Conservation (phyloP, 1,284 basidiomycete genomes). For the Irpex sp. region DNA sequence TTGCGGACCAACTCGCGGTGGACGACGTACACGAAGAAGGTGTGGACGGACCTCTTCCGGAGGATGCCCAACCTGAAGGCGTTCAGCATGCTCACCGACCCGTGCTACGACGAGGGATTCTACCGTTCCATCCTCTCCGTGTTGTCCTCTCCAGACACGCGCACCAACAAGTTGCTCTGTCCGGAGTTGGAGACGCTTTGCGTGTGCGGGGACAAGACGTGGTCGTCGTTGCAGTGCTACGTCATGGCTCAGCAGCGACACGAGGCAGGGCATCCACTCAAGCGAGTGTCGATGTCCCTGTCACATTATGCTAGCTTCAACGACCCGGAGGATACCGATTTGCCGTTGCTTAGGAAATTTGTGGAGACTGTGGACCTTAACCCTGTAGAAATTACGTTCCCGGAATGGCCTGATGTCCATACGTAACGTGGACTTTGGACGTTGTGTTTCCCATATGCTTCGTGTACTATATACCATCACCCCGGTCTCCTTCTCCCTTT, state of each 20-base stretch:
- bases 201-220: slow-evolving; percentile 25
- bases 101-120: slow-evolving; percentile 24
- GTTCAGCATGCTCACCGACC: slow-evolving; percentile 23
- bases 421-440: not conserved
- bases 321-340: slow-evolving; percentile 26
- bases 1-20: slow-evolving; percentile 20
- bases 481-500: not conserved
- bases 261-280: slow-evolving; percentile 20
- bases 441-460: not conserved
- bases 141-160: slow-evolving; percentile 17
- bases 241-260: slow-evolving; percentile 20
- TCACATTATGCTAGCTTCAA: slow-evolving; percentile 27
- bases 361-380: slow-evolving; percentile 25
- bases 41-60: slow-evolving; percentile 23
- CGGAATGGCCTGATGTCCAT: slow-evolving; percentile 16
- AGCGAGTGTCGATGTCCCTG: slow-evolving; percentile 22
- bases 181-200: slow-evolving; percentile 22
- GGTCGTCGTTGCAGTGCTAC: slow-evolving; percentile 27
- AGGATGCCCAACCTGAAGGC: slow-evolving; percentile 23
- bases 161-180: slow-evolving; percentile 20
- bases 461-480: not conserved
- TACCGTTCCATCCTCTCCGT: slow-evolving; percentile 24
- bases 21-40: slow-evolving; percentile 19
- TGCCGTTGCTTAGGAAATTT: slow-evolving; percentile 20
- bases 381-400: slow-evolving; percentile 17